phyloP scores from a whole-genome alignment of 2,329 filamentous ascomycete genomes.

The Ophiostoma quercus region DNA sequence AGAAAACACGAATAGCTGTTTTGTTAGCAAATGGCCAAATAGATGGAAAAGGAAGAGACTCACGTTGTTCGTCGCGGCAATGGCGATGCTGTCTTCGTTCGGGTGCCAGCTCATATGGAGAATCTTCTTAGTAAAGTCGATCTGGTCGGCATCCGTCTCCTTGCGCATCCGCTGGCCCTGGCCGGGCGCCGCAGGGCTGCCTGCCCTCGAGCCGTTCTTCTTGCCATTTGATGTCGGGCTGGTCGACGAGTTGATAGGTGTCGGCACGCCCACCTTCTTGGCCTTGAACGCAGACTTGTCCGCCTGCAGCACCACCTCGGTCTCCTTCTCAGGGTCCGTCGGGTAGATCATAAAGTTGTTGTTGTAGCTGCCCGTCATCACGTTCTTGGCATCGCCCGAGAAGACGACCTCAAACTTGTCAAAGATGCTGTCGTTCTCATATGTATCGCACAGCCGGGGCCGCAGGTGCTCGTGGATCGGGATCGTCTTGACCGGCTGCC shows the following conservation, averaged over 20 bases:
- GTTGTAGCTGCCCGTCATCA: conserved; percentile 99
- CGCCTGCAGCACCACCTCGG: conserved; percentile 93
- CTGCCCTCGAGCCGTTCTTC: conserved; percentile 82
- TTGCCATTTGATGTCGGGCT: conserved; percentile 72
- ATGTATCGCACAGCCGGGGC: conserved; percentile 91
- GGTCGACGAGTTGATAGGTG: conserved; percentile 81
- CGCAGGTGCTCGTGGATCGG: conserved; percentile 96
- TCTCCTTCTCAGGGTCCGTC: conserved; percentile 90
- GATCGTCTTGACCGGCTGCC: conserved; percentile 95
- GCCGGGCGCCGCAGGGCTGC: conserved; percentile 71
- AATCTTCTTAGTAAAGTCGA: conserved; percentile 99
- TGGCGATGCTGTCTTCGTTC: conserved; percentile 98
- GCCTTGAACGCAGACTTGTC: conserved; percentile 99
- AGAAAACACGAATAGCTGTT: conserved; percentile 35
- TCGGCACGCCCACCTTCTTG: conserved; percentile 98
- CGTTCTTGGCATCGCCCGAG: conserved; percentile 95
- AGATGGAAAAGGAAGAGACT: conserved; percentile 41
- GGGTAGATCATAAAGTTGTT: conserved; percentile 99
- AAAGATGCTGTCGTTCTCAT: conserved; percentile 99
- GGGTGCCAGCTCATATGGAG: conserved; percentile 99
- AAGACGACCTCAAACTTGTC: conserved; percentile 99
- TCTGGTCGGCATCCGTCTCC: conserved; percentile 98
- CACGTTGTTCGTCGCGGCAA: conserved; percentile 98
- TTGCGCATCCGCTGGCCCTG: conserved; percentile 95
- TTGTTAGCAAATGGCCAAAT: conserved; percentile 26